Percentiles rank a stretch among this genome's conserved stretches.
These are phyloP conservation scores for Ajuga chamaepitys DNA, from an alignment of 257 asterid species.

Conservation along the genomic window DNA sequence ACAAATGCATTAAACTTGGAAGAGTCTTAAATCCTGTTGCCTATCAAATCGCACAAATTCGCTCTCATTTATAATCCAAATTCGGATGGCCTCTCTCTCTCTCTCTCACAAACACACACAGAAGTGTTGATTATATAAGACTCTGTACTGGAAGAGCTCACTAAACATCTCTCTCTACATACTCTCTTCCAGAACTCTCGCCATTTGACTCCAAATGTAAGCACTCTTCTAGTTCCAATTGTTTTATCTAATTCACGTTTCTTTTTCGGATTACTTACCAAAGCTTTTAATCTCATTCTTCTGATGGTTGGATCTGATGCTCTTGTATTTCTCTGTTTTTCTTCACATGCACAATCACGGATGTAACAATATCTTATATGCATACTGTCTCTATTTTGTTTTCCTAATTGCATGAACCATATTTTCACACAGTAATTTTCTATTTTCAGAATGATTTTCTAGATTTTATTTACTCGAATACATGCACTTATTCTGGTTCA, in stretches of 20 bases:
- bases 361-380: background rate
- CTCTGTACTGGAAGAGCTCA: background rate
- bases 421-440: background rate
- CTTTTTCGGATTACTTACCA: background rate
- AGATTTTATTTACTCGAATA: background rate
- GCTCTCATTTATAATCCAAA: background rate
- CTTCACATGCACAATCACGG: constrained; percentile 12
- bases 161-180: background rate
- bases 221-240: background rate
- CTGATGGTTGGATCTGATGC: constrained; percentile 16
- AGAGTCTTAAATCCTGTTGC: too few relatives aligned
- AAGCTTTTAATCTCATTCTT: background rate
- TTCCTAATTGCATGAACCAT: constrained; percentile 12
- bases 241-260: background rate
- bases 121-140: background rate
- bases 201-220: background rate
- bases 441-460: background rate
- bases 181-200: background rate
- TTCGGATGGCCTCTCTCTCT: background rate
- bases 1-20: too few relatives aligned
- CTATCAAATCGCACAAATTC: background rate
- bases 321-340: background rate
- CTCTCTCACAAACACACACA: background rate
- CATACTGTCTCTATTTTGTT: background rate
- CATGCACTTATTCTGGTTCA: constrained; percentile 7